Conservation (phyloP, 345 rosid species). For the Eucalyptus coolabah region DNA sequence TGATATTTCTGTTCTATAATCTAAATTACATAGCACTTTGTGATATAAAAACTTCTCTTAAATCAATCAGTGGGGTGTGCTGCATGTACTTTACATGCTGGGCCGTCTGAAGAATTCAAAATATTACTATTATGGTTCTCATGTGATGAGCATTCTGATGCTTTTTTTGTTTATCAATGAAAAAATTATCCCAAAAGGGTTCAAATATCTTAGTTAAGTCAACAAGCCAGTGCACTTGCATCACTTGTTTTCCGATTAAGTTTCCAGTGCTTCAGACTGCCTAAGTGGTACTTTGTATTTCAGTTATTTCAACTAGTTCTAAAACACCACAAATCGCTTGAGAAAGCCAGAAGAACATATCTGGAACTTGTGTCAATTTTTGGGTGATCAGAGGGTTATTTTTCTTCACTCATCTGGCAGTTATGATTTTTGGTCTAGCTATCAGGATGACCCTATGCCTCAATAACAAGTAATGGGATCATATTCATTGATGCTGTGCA, state of each 20-base stretch:
- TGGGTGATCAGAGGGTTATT: not conserved
- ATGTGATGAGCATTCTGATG: not conserved
- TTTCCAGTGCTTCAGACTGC: not conserved
- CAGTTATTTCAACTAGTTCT: not conserved
- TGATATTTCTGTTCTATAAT: not conserved
- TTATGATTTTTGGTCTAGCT: not conserved
- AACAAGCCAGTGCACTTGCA: not conserved
- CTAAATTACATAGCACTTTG: not conserved
- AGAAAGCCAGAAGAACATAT: not conserved
- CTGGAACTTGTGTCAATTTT: not conserved
- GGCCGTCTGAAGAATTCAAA: not conserved
- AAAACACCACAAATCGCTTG: not conserved
- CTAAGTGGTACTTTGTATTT: not conserved
- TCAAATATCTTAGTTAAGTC: not conserved
- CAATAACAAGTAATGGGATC: not conserved
- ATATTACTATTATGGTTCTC: not conserved
- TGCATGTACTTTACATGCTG: not conserved
- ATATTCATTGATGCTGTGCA: not conserved
- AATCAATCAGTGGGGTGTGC: not conserved
- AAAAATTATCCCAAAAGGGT: not conserved
- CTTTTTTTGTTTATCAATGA: not conserved
- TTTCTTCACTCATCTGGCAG: not conserved
- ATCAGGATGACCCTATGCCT: not conserved
- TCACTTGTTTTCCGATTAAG: not conserved
- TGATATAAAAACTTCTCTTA: not conserved